phyloP scores from a whole-genome alignment of 371 early-diverging fungal genomes.

The Mucor circinelloides region DNA sequence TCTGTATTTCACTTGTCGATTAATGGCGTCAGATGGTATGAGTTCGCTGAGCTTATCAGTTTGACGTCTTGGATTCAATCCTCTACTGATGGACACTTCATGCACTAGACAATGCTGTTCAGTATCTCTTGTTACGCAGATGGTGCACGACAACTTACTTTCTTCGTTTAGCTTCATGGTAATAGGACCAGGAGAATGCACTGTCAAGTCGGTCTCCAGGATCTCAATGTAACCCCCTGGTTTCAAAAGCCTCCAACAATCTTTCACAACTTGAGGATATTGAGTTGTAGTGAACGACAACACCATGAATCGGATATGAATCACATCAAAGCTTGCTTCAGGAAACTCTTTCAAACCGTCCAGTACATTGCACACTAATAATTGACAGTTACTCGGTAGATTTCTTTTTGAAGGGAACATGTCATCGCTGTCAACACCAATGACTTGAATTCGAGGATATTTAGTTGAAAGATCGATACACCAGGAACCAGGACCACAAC shows the following conservation, averaged over 20 bases:
- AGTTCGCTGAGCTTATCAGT: slow-evolving; percentile 13
- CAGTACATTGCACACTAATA: slow-evolving; percentile 28
- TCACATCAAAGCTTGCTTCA: slow-evolving; percentile 31
- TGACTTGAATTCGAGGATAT: slow-evolving; percentile 32
- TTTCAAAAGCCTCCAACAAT: slow-evolving; percentile 33
- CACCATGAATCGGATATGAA: slow-evolving; percentile 37
- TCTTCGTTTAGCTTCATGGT: slow-evolving; percentile 31
- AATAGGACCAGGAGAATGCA: slow-evolving; percentile 35
- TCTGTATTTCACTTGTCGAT: slow-evolving; percentile 28
- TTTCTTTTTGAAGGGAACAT: slow-evolving; percentile 33
- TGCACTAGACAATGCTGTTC: slow-evolving; percentile 9
- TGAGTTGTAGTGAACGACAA: slow-evolving; percentile 27
- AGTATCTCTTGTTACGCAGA: neutral
- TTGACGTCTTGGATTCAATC: slow-evolving; percentile 18
- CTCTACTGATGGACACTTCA: slow-evolving; percentile 19
- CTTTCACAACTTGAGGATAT: slow-evolving; percentile 29
- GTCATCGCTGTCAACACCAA: slow-evolving; percentile 35
- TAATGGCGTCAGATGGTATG: slow-evolving; percentile 17
- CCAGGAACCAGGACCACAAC: slow-evolving; percentile 44
- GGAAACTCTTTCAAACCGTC: slow-evolving; percentile 24
- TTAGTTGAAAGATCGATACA: slow-evolving; percentile 35
- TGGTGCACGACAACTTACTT: slow-evolving; percentile 15
- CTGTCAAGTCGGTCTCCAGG: slow-evolving; percentile 31
- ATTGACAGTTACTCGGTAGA: slow-evolving; percentile 33
- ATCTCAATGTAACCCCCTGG: slow-evolving; percentile 37